Evolutionary conservation across 208 protist genomes (phyloP), one percentile per base, ranked within the genome.

Genomic region (Leishmania arabica): DNA sequence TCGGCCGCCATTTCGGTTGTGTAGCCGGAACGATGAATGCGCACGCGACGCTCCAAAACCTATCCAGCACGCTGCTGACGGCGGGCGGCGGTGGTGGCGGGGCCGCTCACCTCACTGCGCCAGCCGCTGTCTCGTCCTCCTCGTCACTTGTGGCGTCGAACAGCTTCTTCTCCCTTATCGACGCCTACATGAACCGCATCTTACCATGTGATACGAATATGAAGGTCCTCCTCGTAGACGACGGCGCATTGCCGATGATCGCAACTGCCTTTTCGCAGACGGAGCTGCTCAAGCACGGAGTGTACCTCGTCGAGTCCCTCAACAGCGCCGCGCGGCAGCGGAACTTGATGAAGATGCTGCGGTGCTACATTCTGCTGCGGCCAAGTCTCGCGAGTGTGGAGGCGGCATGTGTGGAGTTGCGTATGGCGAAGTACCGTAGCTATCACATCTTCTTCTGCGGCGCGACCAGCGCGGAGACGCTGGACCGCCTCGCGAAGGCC

Each of bases 181-280:
- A 83, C 1, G 85, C 89, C 75, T 97, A 96, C 83, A 79, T 95
- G 42, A 82, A 91, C 49, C 84, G 85, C 42, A 87, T 97, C 64
- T 77, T 97, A 27, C 92, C 91, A 9, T 56, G 81, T 19, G 91
- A 95, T 78, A 87, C 87, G 75, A 83, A 86, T 9, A 97, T 99
- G 95, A 99, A 99, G 87, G 95, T 99, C 34, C 93, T 99, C 1
- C 89, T 99, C 37, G 84, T 99, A 27, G 99, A 99, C 84, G 90
- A 97, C 47, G 89, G 89, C 42, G 99, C 98, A 75, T 91, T 98
- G 53, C 90, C 88, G 70, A 98, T 99, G 58, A 92, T 99, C 24
- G 95, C 92, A 40, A 96, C 99, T 87, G 94, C 98, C 42, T 98
- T 93, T 83, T 97, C 97, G 9, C 96, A 99, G 86, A 97, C 96